Conservation (phyloP, 345 rosid genomes). For the Euphorbia pulcherrima region DNA sequence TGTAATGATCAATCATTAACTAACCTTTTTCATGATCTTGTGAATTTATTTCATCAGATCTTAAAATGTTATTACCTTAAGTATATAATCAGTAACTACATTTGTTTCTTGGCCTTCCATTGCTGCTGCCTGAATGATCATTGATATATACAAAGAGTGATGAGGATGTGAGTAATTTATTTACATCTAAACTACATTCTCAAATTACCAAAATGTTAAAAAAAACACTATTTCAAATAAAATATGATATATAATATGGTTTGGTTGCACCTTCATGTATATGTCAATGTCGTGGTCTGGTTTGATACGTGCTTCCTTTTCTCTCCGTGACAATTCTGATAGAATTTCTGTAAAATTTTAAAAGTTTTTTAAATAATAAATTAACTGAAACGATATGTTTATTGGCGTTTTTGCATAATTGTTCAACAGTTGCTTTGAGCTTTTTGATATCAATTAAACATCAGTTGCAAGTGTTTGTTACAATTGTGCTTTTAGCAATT, state of each 20-base stretch:
- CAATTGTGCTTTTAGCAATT: too few relatives aligned
- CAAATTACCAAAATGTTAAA: not conserved
- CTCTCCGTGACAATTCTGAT: constrained; percentile 64
- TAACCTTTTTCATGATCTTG: not conserved
- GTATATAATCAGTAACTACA: constrained; percentile 70
- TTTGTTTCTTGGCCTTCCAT: constrained; percentile 57
- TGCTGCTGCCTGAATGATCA: constrained; percentile 52
- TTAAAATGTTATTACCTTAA: constrained; percentile 45
- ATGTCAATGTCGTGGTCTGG: constrained; percentile 89
- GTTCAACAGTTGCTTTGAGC: too few relatives aligned
- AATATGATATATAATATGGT: too few relatives aligned
- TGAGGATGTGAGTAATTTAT: too few relatives aligned
- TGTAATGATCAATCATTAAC: not conserved
- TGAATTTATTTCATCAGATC: not conserved
- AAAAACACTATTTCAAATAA: not conserved
- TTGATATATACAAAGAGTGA: not conserved
- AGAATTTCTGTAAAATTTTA: constrained; percentile 50
- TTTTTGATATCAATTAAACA: too few relatives aligned
- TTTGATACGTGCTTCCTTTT: constrained; percentile 72
- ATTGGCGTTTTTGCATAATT: too few relatives aligned
- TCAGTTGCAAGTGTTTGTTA: too few relatives aligned
- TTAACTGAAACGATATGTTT: not conserved
- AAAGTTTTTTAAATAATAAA: not conserved
- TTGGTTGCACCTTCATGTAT: constrained; percentile 58
- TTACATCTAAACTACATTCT: not conserved